phyloP scores from a whole-genome alignment of 345 rosid genomes.

The Brassica napus region DNA sequence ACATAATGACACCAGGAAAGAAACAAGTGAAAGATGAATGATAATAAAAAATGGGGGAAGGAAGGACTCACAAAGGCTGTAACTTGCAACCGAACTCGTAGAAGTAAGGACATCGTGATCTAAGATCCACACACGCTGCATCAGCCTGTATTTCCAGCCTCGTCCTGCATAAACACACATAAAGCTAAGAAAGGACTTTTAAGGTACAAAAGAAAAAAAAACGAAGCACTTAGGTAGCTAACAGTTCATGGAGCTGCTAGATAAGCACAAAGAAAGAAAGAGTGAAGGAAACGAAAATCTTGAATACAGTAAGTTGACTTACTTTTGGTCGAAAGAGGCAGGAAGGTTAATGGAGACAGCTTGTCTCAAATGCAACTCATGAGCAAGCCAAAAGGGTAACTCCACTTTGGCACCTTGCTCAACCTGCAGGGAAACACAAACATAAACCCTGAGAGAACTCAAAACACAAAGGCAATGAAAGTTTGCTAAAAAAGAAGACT shows the following conservation, averaged over 20 bases:
- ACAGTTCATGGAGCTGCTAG: not conserved
- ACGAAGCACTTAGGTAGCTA: not conserved
- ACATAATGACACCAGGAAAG: not conserved
- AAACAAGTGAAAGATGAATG: not conserved
- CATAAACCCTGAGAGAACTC: not conserved
- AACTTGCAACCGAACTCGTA: constrained; percentile 90
- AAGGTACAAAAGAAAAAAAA: not conserved
- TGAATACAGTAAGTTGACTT: constrained; percentile 19
- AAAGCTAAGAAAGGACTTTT: not conserved
- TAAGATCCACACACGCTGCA: constrained; percentile 83
- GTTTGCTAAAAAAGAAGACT: constrained; percentile 27
- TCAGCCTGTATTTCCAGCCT: constrained; percentile 87
- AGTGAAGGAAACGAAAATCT: not conserved
- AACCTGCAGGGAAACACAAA: constrained; percentile 43
- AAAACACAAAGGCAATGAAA: not conserved
- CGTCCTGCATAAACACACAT: constrained; percentile 48
- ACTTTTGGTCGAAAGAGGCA: constrained; percentile 74
- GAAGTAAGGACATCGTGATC: constrained; percentile 70
- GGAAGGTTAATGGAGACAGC: constrained; percentile 64
- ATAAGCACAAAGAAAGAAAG: no score
- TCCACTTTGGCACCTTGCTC: constrained; percentile 77
- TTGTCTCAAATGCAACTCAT: constrained; percentile 67
- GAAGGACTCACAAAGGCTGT: constrained; percentile 54
- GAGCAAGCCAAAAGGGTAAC: constrained; percentile 78
- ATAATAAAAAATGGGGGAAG: not conserved